These are phyloP conservation scores for Lumnitzera littorea DNA, from an alignment of 345 rosid genomes.

Conservation along the genomic window DNA sequence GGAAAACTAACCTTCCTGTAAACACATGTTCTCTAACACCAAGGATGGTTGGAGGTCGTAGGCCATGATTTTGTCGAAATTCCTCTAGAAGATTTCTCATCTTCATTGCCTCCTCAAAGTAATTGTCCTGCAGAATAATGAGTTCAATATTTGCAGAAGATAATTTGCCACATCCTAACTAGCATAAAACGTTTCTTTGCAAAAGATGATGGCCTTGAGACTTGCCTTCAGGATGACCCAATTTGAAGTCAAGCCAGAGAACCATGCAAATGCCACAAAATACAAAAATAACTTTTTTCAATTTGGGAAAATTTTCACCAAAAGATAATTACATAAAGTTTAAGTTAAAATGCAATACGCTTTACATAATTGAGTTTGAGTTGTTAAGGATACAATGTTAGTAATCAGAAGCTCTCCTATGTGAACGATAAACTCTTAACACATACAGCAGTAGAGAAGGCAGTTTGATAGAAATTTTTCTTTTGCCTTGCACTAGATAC, in stretches of 20 bases:
- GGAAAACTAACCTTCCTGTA: slow-evolving; percentile 71
- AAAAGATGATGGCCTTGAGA: background rate
- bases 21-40: slow-evolving; percentile 95
- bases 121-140: slow-evolving; percentile 64
- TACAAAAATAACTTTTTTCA: background rate
- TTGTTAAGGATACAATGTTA: no score
- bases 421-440: no score
- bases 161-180: background rate
- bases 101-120: slow-evolving; percentile 96
- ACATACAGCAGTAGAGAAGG: no score
- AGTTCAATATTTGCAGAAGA: background rate
- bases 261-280: background rate
- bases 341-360: no score
- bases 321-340: background rate
- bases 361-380: no score
- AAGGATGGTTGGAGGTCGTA: slow-evolving; percentile 90
- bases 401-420: no score
- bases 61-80: slow-evolving; percentile 86
- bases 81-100: slow-evolving; percentile 97
- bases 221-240: background rate
- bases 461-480: no score
- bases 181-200: background rate
- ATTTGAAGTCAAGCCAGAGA: no score
- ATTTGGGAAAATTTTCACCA: background rate
- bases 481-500: no score